These are phyloP conservation scores for Nannizzia gypsea DNA, from an alignment of 2,329 filamentous ascomycete genomes.

Conservation along the genomic window DNA sequence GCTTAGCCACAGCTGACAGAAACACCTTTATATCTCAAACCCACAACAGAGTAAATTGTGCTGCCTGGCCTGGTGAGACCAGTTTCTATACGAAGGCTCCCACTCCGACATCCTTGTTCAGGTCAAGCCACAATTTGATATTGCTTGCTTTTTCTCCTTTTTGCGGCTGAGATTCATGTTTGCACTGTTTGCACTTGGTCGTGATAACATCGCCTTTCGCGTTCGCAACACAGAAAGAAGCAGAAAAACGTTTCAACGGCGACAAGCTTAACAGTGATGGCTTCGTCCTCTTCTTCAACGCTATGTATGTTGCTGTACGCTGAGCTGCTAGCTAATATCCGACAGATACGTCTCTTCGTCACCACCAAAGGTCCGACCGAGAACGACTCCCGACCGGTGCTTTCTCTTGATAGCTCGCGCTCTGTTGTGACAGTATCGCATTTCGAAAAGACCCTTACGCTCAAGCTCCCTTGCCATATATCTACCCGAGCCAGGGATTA, in stretches of 20 bases:
- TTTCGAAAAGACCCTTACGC: slow-evolving; percentile 24
- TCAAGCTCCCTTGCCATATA: slow-evolving; percentile 39
- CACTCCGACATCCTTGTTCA: background rate
- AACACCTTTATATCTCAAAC: background rate
- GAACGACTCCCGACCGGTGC: slow-evolving; percentile 14
- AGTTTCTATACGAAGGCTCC: background rate
- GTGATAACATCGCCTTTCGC: background rate
- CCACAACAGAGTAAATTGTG: background rate
- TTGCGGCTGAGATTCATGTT: background rate
- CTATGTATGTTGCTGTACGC: slow-evolving; percentile 41
- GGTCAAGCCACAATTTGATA: background rate
- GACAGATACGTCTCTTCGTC: slow-evolving; percentile 47
- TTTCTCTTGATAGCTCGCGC: slow-evolving; percentile 26
- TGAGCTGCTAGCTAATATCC: slow-evolving; percentile 50
- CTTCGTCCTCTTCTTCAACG: background rate
- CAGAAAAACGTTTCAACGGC: background rate
- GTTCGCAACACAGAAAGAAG: background rate
- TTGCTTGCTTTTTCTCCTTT: background rate
- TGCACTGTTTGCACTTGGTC: slow-evolving; percentile 9
- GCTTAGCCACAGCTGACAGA: slow-evolving; percentile 1
- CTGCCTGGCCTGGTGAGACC: background rate
- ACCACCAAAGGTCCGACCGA: slow-evolving; percentile 28
- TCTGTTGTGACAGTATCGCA: slow-evolving; percentile 25
- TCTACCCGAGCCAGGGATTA: slow-evolving; percentile 19
- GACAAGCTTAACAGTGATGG: background rate